A percentile compares a stretch with the other conserved stretches of the same genome.
These are phyloP conservation scores for Pestalotiopsis sp. DNA, from an alignment of 2,329 filamentous ascomycete genomes.

Conservation along the genomic window DNA sequence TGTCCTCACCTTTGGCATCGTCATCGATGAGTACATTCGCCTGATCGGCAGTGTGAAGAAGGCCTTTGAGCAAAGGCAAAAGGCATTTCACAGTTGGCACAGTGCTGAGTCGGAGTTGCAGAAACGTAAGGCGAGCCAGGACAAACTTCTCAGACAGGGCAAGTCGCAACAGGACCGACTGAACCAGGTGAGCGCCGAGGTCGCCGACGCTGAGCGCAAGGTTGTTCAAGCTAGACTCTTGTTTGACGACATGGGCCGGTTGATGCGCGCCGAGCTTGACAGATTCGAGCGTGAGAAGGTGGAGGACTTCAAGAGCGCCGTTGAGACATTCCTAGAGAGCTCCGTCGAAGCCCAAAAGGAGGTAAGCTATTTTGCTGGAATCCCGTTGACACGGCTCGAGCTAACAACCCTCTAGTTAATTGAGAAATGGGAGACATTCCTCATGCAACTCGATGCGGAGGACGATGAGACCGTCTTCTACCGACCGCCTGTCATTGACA, in stretches of 20 bases:
- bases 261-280: constrained; percentile 90
- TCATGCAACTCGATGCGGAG: constrained; percentile 93
- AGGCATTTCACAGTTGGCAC: constrained; percentile 95
- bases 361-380: constrained; percentile 54
- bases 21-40: constrained; percentile 97
- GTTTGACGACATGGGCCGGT: constrained; percentile 95
- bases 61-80: constrained; percentile 89
- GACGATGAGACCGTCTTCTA: constrained; percentile 77
- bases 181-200: constrained; percentile 89
- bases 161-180: constrained; percentile 95
- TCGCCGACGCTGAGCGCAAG: constrained; percentile 91
- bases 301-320: constrained; percentile 97
- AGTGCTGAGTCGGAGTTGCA: constrained; percentile 84
- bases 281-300: constrained; percentile 97
- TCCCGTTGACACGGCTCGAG: constrained; percentile 17
- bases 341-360: constrained; percentile 98
- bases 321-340: constrained; percentile 96
- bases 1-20: constrained; percentile 92
- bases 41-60: constrained; percentile 94
- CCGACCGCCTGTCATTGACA: constrained; percentile 61
- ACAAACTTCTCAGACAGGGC: constrained; percentile 93
- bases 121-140: constrained; percentile 86
- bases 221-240: constrained; percentile 87
- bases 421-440: constrained; percentile 98
- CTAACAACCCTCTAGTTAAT: constrained; percentile 48